Percentiles rank a stretch among this genome's conserved stretches.
phyloP scores from a whole-genome alignment of 2,329 filamentous ascomycete species.

The Fusarium miscanthi region DNA sequence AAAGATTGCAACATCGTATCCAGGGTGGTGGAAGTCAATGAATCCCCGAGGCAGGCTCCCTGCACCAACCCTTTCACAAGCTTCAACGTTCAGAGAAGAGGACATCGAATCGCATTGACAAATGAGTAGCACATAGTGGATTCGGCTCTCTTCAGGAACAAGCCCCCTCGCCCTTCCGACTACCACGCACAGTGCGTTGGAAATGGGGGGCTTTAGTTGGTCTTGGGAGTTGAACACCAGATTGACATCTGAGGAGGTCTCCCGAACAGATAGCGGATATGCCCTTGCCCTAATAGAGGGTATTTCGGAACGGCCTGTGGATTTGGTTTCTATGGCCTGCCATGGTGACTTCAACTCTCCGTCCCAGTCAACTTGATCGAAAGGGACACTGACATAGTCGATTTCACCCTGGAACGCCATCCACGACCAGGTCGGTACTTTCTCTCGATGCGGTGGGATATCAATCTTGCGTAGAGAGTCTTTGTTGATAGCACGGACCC shows the following conservation, averaged over 20 bases:
- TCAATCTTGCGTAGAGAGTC: not conserved
- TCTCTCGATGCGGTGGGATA: not conserved
- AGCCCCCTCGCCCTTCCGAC: not conserved
- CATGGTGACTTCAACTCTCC: not conserved
- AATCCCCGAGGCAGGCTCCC: not conserved
- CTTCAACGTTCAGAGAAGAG: not conserved
- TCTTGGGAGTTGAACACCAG: not conserved
- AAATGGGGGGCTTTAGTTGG: not conserved
- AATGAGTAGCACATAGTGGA: constrained; percentile 5
- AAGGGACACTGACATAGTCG: not conserved
- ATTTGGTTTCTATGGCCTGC: not conserved
- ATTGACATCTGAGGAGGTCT: not conserved
- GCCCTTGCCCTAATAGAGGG: not conserved
- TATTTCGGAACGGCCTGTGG: not conserved
- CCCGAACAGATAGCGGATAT: not conserved
- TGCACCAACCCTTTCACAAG: constrained; percentile 4
- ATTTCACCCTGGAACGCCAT: constrained; percentile 13
- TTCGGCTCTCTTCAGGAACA: not conserved
- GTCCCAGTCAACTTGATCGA: constrained; percentile 7
- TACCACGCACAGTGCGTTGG: not conserved
- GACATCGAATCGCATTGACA: not conserved
- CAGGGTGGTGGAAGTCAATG: not conserved
- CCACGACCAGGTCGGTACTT: constrained; percentile 18
- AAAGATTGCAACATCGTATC: not conserved
- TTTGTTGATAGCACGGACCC: not conserved